Base-by-base conservation (phyloP, 306 rosid species). In the Pyrus betulifolia region DNA sequence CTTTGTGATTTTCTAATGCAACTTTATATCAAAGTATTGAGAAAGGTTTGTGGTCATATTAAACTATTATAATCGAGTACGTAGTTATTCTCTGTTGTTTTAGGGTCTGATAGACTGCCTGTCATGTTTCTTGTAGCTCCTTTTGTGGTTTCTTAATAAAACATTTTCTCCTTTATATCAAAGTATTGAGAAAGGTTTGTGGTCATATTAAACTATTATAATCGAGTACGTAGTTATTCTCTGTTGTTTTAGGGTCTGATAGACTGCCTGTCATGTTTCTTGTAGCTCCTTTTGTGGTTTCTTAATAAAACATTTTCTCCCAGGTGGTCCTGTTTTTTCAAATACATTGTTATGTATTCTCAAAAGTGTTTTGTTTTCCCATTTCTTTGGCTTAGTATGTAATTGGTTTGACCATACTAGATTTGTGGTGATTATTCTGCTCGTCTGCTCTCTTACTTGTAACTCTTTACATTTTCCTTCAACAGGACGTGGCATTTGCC, bases 401-500 rank as follows among this genome's bases (percentile, higher is more conserved):
- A 11, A 54, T 31, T 71, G 31, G 64, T 54, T 71, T 31, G 35
- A n/a, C 14, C 65, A 31, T 21, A n/a, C 51, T 7, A 54, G 65
- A 21, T 18, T 12, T 71, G 28, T 2, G 33, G 66, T 57, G 35
- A 57, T 18, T 38, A 10, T 55, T 55, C 25, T 54, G 66, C 1
- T 31, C 59, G 11, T n/a, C 46, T 52, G 33, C 75, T 61, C 35
- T 69, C 65, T 11, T 52, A 27, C 28, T 21, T 11, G 11, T 67
- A 78, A 52, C 66, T 74, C 33, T 66, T 76, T 67, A 62, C 13
- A 70, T 25, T 82, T 66, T 45, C 60, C 42, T 9, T 67, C 38
- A 66, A 55, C 84, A 96, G 99, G 96, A 96, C 63, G 96, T 91
- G 84, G 99, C 99, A 63, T 96, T 96, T 85, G 93, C 91, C 62